A percentile compares a stretch with the other conserved stretches of the same genome.
phyloP scores from a whole-genome alignment of 2,329 filamentous ascomycete genomes.

The Verticillium tricorpus region DNA sequence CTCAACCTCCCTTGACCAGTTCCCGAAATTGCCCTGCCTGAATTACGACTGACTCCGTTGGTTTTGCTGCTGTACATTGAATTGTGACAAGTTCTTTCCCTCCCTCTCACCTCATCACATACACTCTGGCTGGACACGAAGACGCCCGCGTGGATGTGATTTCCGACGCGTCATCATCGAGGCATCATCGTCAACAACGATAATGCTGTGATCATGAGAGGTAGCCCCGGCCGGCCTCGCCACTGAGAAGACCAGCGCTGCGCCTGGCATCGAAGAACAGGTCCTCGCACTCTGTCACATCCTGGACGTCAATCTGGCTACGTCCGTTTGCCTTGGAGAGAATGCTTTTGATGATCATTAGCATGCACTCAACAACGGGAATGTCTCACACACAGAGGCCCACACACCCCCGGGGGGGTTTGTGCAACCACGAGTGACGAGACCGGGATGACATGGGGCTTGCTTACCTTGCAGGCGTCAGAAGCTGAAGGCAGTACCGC shows the following conservation, averaged over 20 bases:
- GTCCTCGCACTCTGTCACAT: constrained; percentile 77
- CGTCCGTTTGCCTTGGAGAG: constrained; percentile 80
- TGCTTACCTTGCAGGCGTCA: constrained; percentile 73
- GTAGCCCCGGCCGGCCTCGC: constrained; percentile 61
- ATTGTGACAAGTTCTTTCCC: background rate
- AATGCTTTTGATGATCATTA: constrained; percentile 54
- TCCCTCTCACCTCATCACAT: background rate
- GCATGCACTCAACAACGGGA: constrained; percentile 13
- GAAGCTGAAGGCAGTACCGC: constrained; percentile 86
- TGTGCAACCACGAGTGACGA: background rate
- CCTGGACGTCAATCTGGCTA: constrained; percentile 69
- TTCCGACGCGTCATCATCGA: background rate
- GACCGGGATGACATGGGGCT: constrained; percentile 1
- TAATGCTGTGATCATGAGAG: constrained; percentile 43
- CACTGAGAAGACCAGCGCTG: constrained; percentile 65
- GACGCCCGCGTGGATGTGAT: background rate
- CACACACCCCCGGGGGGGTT: constrained; percentile 1
- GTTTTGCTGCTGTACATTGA: background rate
- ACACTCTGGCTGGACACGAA: background rate
- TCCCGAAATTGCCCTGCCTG: background rate
- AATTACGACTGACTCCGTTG: background rate
- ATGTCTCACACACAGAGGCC: constrained; percentile 20
- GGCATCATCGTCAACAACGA: background rate
- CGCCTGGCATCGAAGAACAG: constrained; percentile 78
- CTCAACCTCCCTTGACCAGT: background rate